phyloP scores from a whole-genome alignment of 805 yeast genomes.

The Torulaspora delbrueckii region DNA sequence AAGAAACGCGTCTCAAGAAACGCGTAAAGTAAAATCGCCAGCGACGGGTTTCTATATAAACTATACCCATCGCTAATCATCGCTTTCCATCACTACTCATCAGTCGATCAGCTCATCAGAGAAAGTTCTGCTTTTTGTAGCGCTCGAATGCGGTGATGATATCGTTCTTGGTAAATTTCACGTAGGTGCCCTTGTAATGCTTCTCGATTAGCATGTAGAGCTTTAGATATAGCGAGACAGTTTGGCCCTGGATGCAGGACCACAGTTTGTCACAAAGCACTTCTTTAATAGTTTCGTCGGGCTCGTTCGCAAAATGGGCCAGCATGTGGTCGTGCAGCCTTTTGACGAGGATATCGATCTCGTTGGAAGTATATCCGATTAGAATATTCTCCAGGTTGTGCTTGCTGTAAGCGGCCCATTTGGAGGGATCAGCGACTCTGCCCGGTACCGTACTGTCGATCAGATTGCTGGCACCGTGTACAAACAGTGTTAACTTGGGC shows the following conservation, averaged over 20 bases:
- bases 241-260: conserved; percentile 63
- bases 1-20: not conserved
- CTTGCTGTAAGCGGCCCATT: conserved; percentile 60
- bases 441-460: conserved; percentile 34
- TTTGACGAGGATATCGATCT: conserved; percentile 50
- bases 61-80: not conserved
- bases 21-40: not conserved
- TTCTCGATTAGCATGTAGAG: conserved; percentile 52
- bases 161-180: conserved; percentile 50
- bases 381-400: conserved; percentile 55
- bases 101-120: not conserved
- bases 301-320: conserved; percentile 43
- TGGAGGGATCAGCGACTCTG: conserved; percentile 43
- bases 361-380: conserved; percentile 52
- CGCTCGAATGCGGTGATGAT: conserved; percentile 49
- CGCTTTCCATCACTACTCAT: not conserved
- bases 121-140: conserved; percentile 17
- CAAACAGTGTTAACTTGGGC: conserved; percentile 64
- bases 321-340: conserved; percentile 54
- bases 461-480: conserved; percentile 56
- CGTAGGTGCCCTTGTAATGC: conserved; percentile 50
- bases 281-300: conserved; percentile 26
- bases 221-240: conserved; percentile 50
- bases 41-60: not conserved
- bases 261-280: conserved; percentile 60